Conservation (phyloP, 495 filamentous ascomycete species). For the Pseudomonodictys pantanalensis region DNA sequence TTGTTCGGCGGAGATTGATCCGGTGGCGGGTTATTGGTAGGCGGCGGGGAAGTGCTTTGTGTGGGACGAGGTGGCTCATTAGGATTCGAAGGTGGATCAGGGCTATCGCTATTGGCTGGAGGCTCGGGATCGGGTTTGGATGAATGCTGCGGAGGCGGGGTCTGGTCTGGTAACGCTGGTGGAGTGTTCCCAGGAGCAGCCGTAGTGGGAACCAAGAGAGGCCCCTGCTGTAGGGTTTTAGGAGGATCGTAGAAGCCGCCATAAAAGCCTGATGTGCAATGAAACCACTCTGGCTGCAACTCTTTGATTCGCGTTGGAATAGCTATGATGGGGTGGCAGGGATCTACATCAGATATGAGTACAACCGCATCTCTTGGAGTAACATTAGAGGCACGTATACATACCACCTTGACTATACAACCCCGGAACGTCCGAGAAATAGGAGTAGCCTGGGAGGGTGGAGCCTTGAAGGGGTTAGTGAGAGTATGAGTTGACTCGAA, state of each 20-base stretch:
- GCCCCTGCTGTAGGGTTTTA: constrained; percentile 16
- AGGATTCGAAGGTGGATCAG: neutral
- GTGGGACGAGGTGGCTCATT: neutral
- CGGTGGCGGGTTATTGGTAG: neutral
- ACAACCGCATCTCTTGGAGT: neutral
- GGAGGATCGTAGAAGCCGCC: constrained; percentile 31
- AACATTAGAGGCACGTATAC: neutral
- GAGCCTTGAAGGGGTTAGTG: too few relatives aligned
- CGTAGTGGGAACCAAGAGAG: constrained; percentile 13
- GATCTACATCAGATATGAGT: constrained; percentile 10
- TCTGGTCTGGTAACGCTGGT: neutral
- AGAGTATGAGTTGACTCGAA: too few relatives aligned
- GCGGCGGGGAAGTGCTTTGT: too few relatives aligned
- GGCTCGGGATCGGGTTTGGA: neutral
- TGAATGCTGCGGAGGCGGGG: neutral
- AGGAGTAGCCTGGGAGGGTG: constrained; percentile 16
- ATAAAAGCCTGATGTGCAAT: neutral
- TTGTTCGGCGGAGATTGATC: neutral
- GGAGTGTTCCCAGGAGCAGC: neutral
- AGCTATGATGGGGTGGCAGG: constrained; percentile 22
- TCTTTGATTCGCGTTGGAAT: constrained; percentile 8
- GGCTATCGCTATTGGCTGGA: neutral
- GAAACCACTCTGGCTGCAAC: constrained; percentile 12
- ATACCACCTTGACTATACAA: neutral
- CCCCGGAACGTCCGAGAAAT: neutral